Percentiles rank a stretch among this genome's conserved stretches.
These are phyloP conservation scores for Bipolaris gigantea DNA, from an alignment of 2,329 filamentous ascomycete species.

Conservation along the genomic window DNA sequence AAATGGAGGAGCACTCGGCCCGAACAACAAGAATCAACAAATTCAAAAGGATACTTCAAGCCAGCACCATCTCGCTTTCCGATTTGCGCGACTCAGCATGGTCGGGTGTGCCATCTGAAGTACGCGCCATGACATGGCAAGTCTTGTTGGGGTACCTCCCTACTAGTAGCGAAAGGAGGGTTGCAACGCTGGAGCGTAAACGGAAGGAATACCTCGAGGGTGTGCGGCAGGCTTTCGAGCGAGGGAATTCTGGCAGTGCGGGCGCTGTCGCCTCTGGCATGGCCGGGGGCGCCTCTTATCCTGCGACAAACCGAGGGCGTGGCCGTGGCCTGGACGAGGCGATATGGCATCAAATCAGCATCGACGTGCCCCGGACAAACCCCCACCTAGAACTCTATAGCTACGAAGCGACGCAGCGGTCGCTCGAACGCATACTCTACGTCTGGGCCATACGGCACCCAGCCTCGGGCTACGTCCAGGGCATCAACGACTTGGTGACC, in stretches of 20 bases:
- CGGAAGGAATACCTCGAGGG: constrained; percentile 96
- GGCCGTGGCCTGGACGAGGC: constrained; percentile 86
- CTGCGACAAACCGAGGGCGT: constrained; percentile 58
- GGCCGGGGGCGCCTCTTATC: constrained; percentile 47
- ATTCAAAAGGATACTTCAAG: constrained; percentile 93
- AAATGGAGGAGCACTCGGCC: constrained; percentile 81
- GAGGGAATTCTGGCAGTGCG: constrained; percentile 49
- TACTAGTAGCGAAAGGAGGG: constrained; percentile 90
- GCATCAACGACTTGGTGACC: constrained; percentile 96
- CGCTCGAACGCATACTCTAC: constrained; percentile 91
- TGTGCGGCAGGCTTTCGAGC: constrained; percentile 69
- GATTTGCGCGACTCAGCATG: constrained; percentile 86
- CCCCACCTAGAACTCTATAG: constrained; percentile 93
- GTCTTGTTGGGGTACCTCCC: constrained; percentile 92
- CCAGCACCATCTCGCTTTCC: constrained; percentile 81
- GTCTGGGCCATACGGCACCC: constrained; percentile 98
- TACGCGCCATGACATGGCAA: constrained; percentile 99
- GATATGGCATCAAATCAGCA: constrained; percentile 99
- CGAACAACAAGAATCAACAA: constrained; percentile 95
- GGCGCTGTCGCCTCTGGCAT: constrained; percentile 56
- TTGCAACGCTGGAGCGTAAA: constrained; percentile 88
- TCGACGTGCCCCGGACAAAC: constrained; percentile 94
- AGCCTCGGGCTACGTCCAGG: constrained; percentile 96
- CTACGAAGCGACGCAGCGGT: constrained; percentile 94
- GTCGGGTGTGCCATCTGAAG: constrained; percentile 92